Base-by-base conservation (phyloP, 2,329 filamentous ascomycete species). In the Xylariaceae sp. region DNA sequence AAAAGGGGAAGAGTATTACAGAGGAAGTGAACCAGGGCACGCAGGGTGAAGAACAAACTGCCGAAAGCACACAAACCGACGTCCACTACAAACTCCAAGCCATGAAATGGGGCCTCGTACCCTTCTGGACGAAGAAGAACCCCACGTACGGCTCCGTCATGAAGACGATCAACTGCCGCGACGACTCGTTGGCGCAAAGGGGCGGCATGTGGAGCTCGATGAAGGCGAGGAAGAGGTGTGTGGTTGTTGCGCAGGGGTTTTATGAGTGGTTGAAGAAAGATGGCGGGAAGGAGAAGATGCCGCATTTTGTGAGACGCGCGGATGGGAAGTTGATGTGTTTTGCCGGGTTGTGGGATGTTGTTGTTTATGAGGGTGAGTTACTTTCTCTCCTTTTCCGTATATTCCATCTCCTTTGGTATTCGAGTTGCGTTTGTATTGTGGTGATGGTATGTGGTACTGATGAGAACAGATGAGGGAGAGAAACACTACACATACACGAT, bases 31-130 rank as follows among this genome's bases (percentile, higher is more conserved):
- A n/a, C n/a, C n/a, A n/a, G n/a, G n/a, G n/a, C n/a, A n/a, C n/a
- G n/a, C n/a, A n/a, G n/a, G n/a, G n/a, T n/a, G n/a, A n/a, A n/a
- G n/a, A n/a, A n/a, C n/a, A n/a, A n/a, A n/a, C n/a, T n/a, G n/a
- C n/a, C n/a, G n/a, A n/a, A n/a, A n/a, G 4, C 23, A 30, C 23
- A 0, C 23, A 30, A 1, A 6, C 3, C 23, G 5, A 30, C 7
- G 54, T 80, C 8, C 85, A 76, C 65, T 96, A 95, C 77, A 93
- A 89, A 73, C 78, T 99, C 7, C 92, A 97, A 72, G 81, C 86
- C 1, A 97, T 97, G 89, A 93, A 91, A 81, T 99, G 94, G 94
- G 94, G 93, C 0, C 81, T 99, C 5, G 80, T 97, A 11, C 93
- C 94, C 0, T 96, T 88, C 73, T 97, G 93, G 93, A 95, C 90